Evolutionary conservation across 805 yeast genomes (phyloP), one percentile per base, ranked within the genome.

Genomic region (Saturnispora zaruensis): DNA sequence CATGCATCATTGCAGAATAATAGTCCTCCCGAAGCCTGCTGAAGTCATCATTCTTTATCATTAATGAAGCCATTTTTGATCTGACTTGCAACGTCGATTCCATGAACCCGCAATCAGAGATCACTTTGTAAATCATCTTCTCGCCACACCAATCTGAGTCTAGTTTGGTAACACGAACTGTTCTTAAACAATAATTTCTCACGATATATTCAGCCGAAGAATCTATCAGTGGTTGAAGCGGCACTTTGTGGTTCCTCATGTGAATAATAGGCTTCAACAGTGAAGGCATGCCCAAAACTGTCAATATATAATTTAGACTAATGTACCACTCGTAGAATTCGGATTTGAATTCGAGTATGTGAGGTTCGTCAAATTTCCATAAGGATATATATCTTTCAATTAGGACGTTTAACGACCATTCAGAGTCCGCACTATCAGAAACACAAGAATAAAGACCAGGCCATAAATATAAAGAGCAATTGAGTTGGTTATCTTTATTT

Each of bases 271-370:
- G 36, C 5, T 41, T 18, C 21, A 47, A 21, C 14, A 24, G 30
- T 4, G 14, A 23, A 5, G 24, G 6, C 21, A 45, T 26, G 8
- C 50, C 45, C 34, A 47, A 14, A 11, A 32, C 41, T 1, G 20
- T 14, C 4, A 47, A 24, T 16, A 47, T 24, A 11, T 25, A 23
- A 25, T 47, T 14, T 16, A 34, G 14, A 11, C 26, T 14, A 14
- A 20, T n/a, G 18, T 21, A 47, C 50, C 50, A 47, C 13, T 47
- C 50, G 25, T 41, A 40, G 20, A 47, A 47, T 4, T 41, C 45
- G 8, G 34, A 13, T 11, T 9, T 32, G 18, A 30, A 11, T 20
- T 23, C 34, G 11, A 47, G 34, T 7, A 26, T 6, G 20, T 41
- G 25, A 18, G 24, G 41, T 9, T 47, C 45, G 11, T 41, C 45